A percentile compares a stretch with the other conserved stretches of the same genome.
phyloP scores from a whole-genome alignment of 768 basidiomycete species.

The Lanmaoa pseudosensibilis region DNA sequence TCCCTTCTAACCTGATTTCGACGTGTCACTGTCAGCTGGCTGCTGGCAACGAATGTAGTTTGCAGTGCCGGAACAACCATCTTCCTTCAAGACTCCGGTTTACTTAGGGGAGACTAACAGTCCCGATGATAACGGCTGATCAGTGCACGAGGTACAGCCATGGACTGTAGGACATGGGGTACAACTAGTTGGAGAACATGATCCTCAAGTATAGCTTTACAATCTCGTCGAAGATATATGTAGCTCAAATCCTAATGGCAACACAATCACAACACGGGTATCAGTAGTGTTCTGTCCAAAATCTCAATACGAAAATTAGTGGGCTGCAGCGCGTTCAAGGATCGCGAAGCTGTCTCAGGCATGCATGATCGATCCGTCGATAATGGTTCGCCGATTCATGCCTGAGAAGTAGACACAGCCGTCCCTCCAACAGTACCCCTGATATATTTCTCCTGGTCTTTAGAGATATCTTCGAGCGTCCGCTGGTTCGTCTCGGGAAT shows the following conservation, averaged over 20 bases:
- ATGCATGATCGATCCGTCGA: too few species aligned
- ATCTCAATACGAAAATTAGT: neutral
- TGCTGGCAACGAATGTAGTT: too few species aligned
- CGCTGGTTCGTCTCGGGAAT: conserved; percentile 69
- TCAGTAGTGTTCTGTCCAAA: neutral
- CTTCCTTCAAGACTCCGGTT: neutral
- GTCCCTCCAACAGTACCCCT: neutral
- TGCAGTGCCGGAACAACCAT: neutral
- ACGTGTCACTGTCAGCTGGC: too few species aligned
- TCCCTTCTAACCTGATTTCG: neutral
- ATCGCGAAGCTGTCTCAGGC: neutral
- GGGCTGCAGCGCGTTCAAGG: neutral
- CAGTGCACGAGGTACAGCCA: too few species aligned
- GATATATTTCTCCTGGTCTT: conserved; percentile 27
- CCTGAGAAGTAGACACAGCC: neutral
- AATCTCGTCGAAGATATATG: neutral
- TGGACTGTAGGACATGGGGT: neutral
- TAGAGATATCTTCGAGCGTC: conserved; percentile 65
- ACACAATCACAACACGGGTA: neutral
- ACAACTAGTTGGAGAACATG: neutral
- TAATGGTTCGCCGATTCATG: neutral
- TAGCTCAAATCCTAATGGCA: neutral
- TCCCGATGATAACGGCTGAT: neutral
- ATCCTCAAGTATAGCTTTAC: too few species aligned
- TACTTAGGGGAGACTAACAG: too few species aligned